Percentiles rank a stretch among this genome's conserved stretches.
phyloP scores from a whole-genome alignment of 768 basidiomycete species.

The Suillus occidentalis region DNA sequence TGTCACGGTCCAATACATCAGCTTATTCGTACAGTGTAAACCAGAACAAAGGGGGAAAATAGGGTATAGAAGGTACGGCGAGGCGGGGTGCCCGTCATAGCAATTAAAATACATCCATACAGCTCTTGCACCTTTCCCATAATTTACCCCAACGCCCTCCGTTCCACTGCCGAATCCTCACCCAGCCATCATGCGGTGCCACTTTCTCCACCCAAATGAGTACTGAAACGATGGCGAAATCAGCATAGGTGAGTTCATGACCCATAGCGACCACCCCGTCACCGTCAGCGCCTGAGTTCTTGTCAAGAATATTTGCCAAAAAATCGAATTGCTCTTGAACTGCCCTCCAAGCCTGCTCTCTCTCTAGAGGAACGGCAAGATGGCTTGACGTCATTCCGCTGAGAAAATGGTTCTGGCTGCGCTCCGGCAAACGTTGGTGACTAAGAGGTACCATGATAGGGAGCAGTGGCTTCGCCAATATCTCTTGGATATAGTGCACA shows the following conservation, averaged over 20 bases:
- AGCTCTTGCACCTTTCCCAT: conserved; percentile 59
- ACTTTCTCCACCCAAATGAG: conserved; percentile 75
- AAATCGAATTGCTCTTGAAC: conserved; percentile 70
- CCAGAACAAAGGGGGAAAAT: not conserved
- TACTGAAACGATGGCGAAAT: conserved; percentile 71
- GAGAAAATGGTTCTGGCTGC: conserved; percentile 52
- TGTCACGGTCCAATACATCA: not conserved
- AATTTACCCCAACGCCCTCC: conserved; percentile 65
- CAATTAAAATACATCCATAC: conserved; percentile 66
- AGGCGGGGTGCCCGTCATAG: not conserved
- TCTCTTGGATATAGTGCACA: conserved; percentile 67
- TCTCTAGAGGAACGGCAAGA: conserved; percentile 41
- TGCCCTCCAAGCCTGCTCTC: conserved; percentile 63
- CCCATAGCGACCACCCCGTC: conserved; percentile 68
- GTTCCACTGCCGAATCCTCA: conserved; percentile 67
- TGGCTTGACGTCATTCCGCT: conserved; percentile 16
- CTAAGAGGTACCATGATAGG: conserved; percentile 71
- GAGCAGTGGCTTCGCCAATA: conserved; percentile 63
- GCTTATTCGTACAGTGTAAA: not conserved
- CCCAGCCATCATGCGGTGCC: conserved; percentile 74
- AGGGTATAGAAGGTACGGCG: not conserved
- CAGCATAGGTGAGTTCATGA: conserved; percentile 65
- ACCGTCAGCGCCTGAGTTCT: conserved; percentile 58
- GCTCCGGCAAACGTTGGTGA: conserved; percentile 58
- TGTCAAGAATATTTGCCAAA: conserved; percentile 63